Evolutionary conservation across 2,329 filamentous ascomycete species (phyloP).

Genomic region (Podosphaera fusca): DNA sequence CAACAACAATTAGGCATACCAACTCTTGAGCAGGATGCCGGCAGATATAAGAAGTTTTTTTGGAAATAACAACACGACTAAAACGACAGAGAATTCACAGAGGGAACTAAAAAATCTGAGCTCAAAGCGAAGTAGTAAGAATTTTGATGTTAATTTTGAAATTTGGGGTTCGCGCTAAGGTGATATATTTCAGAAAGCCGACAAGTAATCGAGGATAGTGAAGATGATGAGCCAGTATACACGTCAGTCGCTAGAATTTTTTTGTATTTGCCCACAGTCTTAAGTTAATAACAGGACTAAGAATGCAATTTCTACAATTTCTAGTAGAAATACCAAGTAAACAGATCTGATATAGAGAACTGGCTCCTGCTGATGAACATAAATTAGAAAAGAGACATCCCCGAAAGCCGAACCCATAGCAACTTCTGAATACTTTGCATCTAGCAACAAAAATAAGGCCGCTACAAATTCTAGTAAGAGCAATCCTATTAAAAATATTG

Average conservation of each 20-base stretch:
- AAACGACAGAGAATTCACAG: slow-evolving; percentile 21
- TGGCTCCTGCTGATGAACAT: background rate
- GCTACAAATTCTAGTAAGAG: background rate
- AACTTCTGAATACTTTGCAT: slow-evolving; percentile 17
- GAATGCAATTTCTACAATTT: background rate
- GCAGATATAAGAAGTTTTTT: slow-evolving; percentile 84
- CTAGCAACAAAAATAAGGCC: slow-evolving; percentile 7
- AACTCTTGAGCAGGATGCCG: slow-evolving; percentile 32
- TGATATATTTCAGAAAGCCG: slow-evolving; percentile 23
- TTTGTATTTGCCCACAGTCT: background rate
- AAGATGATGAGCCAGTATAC: slow-evolving; percentile 41
- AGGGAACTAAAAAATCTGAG: slow-evolving; percentile 15
- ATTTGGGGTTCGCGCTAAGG: background rate
- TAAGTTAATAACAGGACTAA: background rate
- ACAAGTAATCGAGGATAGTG: slow-evolving; percentile 61
- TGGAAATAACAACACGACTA: slow-evolving; percentile 43
- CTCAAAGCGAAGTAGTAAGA: slow-evolving; percentile 15
- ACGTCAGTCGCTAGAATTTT: slow-evolving; percentile 12
- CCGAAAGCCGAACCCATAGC: slow-evolving; percentile 15
- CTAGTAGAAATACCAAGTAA: background rate
- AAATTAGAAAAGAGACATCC: slow-evolving; percentile 12
- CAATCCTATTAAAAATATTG: background rate
- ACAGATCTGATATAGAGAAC: background rate
- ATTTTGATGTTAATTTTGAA: background rate
- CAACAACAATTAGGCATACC: too few relatives aligned